These are phyloP conservation scores for Lactarius quietus DNA, from an alignment of 768 basidiomycete species.

Conservation along the genomic window DNA sequence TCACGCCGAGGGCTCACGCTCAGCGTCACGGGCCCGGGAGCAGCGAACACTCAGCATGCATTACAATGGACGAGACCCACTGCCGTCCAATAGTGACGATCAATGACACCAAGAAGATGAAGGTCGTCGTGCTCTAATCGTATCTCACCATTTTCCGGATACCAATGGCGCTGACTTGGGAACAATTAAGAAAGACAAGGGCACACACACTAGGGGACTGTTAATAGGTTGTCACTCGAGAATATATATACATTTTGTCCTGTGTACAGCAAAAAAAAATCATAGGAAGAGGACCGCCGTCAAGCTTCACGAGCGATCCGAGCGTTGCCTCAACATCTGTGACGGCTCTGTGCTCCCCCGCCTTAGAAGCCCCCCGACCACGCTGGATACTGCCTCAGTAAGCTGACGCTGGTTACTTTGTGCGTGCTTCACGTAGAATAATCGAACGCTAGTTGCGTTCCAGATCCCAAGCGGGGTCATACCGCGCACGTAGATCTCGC, in stretches of 20 bases:
- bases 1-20: slow-evolving; percentile 13
- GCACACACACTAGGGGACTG: neutral
- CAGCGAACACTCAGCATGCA: neutral
- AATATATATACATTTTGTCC: neutral
- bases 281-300: no score
- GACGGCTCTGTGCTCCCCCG: slow-evolving; percentile 30
- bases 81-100: neutral
- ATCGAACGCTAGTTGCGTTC: slow-evolving; percentile 83
- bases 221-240: neutral
- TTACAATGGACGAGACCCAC: no score
- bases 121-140: neutral
- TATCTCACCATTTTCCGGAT: neutral
- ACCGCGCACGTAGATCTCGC: slow-evolving; percentile 88
- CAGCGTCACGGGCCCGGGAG: no score
- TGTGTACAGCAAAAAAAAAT: neutral
- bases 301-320: slow-evolving; percentile 10
- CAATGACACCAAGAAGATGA: neutral
- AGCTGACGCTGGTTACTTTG: slow-evolving; percentile 66
- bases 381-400: slow-evolving; percentile 74
- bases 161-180: neutral
- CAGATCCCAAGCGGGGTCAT: slow-evolving; percentile 87
- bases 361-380: slow-evolving; percentile 73
- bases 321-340: slow-evolving; percentile 26
- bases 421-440: slow-evolving; percentile 90
- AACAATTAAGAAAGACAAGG: neutral